These are phyloP conservation scores for Smallanthus sonchifolius DNA, from an alignment of 129 eudicot genomes.

Conservation along the genomic window DNA sequence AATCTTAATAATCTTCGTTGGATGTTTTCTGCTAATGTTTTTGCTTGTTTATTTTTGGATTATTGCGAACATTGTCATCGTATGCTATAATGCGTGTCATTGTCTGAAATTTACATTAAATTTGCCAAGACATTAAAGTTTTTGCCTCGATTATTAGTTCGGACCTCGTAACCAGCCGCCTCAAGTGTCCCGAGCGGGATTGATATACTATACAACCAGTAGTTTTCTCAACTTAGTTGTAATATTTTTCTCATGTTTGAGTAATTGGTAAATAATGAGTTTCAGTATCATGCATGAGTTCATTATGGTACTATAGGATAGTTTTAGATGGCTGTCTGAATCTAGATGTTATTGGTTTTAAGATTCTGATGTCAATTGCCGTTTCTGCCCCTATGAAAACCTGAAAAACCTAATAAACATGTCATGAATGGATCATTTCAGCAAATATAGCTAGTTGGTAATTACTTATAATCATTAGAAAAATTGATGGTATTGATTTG, in stretches of 20 bases:
- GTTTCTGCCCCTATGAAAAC: background rate
- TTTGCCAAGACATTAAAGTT: background rate
- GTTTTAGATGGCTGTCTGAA: background rate
- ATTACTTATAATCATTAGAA: too few species aligned
- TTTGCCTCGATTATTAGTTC: too few species aligned
- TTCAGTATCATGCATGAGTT: background rate
- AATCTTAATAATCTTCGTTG: background rate
- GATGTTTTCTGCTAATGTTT: background rate
- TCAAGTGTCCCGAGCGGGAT: background rate
- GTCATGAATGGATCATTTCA: conserved; percentile 4
- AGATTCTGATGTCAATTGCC: background rate
- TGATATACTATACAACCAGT: too few species aligned
- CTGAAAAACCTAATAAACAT: background rate
- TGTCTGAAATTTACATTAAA: background rate
- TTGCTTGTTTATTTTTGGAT: background rate
- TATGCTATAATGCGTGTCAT: background rate
- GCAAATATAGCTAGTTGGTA: background rate
- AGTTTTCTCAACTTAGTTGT: background rate
- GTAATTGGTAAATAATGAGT: background rate
- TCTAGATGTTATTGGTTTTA: background rate
- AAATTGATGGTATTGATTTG: too few species aligned
- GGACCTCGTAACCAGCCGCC: too few species aligned
- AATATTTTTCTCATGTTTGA: background rate
- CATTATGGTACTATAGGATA: background rate
- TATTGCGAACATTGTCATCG: background rate